Evolutionary conservation across 108 stramenopile species (phyloP), one percentile per base, ranked within the genome.

Genomic region (Fragilaria radians): DNA sequence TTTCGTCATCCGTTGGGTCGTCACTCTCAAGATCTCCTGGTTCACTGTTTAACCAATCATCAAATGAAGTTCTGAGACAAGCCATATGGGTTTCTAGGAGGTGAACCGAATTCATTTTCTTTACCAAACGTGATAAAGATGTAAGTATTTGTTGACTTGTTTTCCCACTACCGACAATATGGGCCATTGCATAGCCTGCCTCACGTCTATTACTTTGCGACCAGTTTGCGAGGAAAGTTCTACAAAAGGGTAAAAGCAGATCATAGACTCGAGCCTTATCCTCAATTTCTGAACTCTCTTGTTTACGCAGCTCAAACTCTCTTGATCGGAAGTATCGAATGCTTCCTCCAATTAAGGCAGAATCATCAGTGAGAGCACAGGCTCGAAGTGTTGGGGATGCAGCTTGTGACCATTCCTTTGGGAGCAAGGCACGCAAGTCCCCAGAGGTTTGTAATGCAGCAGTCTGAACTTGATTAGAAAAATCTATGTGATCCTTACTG

Each of bases 1-100:
- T 71, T 62, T 88, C 81, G 48, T 85, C 83, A 28, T 89, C 92
- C 4, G 88, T 72, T 25, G 85, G 82, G 23, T 54, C 46, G 45
- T 78, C 81, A 32, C 64, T 71, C 18, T 80, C 73, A 21, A 81
- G 59, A 24, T 77, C 77, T 51, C 81, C 86, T 0, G 88, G 88
- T 61, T 88, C 84, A 29, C 61, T 75, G 42, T 80, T 78, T 9
- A 86, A 56, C 88, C 88, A 93, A 36, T 74, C 72, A 33, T 89
- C 80, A 58, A 83, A 93, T 0, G 74, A 69, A 62, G 78, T 70
- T 14, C 81, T 60, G 22, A 93, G 75, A 48, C 84, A 79, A 25
- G 88, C 85, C 92, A 93, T 89, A 32, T 93, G 88, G 33, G 86
- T 72, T 68, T 93, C 92, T 54, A 93, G 66, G 45, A 88, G 71